Evolutionary conservation across 768 basidiomycete species (phyloP), one percentile per base, ranked within the genome.

Genomic region (Phylloporus sp.): DNA sequence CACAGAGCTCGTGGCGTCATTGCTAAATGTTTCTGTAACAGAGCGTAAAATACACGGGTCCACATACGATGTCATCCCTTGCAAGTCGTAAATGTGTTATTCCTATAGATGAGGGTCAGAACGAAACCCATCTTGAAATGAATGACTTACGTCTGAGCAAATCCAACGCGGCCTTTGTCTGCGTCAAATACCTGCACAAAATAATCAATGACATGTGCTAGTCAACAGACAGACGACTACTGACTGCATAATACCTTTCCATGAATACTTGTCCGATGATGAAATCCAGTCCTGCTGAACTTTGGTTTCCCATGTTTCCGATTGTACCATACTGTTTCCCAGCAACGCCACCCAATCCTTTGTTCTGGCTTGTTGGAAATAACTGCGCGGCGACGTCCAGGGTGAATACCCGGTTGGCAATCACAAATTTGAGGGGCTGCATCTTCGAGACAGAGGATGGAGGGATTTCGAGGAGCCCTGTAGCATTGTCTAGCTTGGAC

Each of bases 61-160:
- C 6, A 26, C 24, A 27, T 26, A 26, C 22, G 5, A 46, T 18
- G 16, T 47, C 15, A 61, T 2, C 38, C 42, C 24, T 15, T 6
- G 28, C 49, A 49, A 36, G 28, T 31, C 10, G 62, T 50, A 34
- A 56, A 57, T 3, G 65, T 67, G 34, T 67, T 51, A 9, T 57
- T 58, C 42, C 63, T 65, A 36, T 28, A 22, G 16, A 39, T 12
- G 22, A 12, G 20, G 23, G 7, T 56, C 40, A 53, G 42, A 49
- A 32, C 7, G 12, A 12, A n/a, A 15, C 4, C 0, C 8, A 5
- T 29, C 26, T 26, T 11, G 27, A 28, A n/a, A 39, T 2, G 2
- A 2, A 47, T n/a, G n/a, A 59, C 62, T 57, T 16, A 65, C 62
- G 60, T 65, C 49, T 54, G 40, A 9, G 58, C 57, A 35, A 59